These are phyloP conservation scores for Coniochaeta hoffmannii DNA, from an alignment of 2,329 filamentous ascomycete genomes.

Conservation along the genomic window DNA sequence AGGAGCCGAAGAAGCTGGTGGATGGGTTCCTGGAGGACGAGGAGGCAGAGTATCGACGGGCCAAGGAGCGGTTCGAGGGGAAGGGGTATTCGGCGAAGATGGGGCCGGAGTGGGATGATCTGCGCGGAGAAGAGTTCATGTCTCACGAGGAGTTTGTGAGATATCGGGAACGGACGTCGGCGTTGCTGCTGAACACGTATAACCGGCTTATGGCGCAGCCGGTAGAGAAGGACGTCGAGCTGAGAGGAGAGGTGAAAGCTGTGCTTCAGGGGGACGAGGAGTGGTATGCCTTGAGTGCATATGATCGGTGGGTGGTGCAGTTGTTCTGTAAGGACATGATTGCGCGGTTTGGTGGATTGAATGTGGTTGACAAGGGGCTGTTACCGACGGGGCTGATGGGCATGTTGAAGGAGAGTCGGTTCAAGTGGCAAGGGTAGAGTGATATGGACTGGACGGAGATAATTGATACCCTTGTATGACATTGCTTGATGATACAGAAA, in stretches of 20 bases:
- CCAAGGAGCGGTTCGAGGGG: constrained; percentile 26
- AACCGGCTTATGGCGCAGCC: constrained; percentile 26
- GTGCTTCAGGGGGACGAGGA: constrained; percentile 17
- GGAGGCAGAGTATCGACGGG: constrained; percentile 23
- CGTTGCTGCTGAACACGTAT: constrained; percentile 26
- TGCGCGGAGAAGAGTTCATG: constrained; percentile 31
- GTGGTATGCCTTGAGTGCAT: constrained; percentile 29
- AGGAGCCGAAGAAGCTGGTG: constrained; percentile 22
- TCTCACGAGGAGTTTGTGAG: constrained; percentile 33
- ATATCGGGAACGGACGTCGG: constrained; percentile 30
- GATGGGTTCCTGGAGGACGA: constrained; percentile 25
- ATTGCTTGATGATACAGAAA: too few relatives aligned
- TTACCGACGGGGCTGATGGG: constrained; percentile 40
- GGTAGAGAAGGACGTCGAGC: constrained; percentile 21
- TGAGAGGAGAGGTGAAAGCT: constrained; percentile 17
- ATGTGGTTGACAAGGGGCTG: constrained; percentile 34
- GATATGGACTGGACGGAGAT: constrained; percentile 2
- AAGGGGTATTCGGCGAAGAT: constrained; percentile 15
- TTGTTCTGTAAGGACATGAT: constrained; percentile 37
- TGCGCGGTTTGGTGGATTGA: constrained; percentile 34
- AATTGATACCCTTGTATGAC: constrained; percentile 30
- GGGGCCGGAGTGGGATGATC: constrained; percentile 21
- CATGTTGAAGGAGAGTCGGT: constrained; percentile 33
- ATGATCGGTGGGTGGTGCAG: constrained; percentile 40
- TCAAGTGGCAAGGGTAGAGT: constrained; percentile 30